Conservation (phyloP, 495 filamentous ascomycete genomes). For the Penicillium dipodomyicola region DNA sequence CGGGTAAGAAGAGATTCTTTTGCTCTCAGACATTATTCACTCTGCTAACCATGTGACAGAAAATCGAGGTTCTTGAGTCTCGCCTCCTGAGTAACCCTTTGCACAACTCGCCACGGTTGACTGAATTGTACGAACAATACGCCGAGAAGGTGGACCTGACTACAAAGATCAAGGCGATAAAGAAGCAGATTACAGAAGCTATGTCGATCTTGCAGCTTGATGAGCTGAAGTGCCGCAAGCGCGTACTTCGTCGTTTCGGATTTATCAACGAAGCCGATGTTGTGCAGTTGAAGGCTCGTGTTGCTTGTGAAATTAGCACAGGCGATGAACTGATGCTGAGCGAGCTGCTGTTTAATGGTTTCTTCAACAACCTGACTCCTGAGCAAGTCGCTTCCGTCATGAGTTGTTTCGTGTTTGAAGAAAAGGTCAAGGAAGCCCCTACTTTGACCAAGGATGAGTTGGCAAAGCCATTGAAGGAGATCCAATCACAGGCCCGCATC, state of each 20-base stretch:
- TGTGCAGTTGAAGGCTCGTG: constrained; percentile 90
- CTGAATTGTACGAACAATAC: constrained; percentile 81
- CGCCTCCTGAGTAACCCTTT: constrained; percentile 82
- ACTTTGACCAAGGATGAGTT: constrained; percentile 71
- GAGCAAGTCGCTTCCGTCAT: constrained; percentile 82
- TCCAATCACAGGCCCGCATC: constrained; percentile 77
- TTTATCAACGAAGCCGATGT: constrained; percentile 95
- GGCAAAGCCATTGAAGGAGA: constrained; percentile 76
- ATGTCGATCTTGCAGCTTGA: constrained; percentile 87
- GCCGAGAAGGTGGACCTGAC: constrained; percentile 70
- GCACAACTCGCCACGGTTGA: constrained; percentile 79
- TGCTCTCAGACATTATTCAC: background rate
- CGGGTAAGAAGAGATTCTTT: constrained; percentile 49
- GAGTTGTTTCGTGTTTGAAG: constrained; percentile 94
- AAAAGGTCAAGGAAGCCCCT: constrained; percentile 74
- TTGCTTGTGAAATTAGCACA: constrained; percentile 95
- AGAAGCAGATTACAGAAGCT: constrained; percentile 80
- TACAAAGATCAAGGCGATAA: constrained; percentile 76
- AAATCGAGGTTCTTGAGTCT: constrained; percentile 97
- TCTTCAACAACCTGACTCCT: constrained; percentile 92
- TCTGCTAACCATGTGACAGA: constrained; percentile 42
- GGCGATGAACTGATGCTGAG: constrained; percentile 87
- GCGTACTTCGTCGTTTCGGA: constrained; percentile 90
- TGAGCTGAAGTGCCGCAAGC: constrained; percentile 91
- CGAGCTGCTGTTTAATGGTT: constrained; percentile 92